Percentiles rank a stretch among this genome's conserved stretches.
Evolutionary conservation across 2,329 filamentous ascomycete genomes (phyloP).

Genomic region (Xylaria sp.): DNA sequence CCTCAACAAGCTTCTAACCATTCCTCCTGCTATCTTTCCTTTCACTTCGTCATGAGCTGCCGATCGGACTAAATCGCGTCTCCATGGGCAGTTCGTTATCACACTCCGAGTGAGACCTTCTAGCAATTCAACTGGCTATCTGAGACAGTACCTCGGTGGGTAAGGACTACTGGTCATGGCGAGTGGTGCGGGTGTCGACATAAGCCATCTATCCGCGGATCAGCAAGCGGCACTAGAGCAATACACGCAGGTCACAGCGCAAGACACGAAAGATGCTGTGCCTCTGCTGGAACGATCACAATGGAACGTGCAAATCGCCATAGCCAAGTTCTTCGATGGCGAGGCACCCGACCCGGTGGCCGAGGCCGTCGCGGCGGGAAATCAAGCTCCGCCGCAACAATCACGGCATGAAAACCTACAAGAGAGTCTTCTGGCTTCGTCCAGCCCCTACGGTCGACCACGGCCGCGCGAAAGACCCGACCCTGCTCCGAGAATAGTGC

Average conservation of each 20-base stretch:
- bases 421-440: slow-evolving; percentile 62
- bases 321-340: slow-evolving; percentile 97
- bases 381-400: slow-evolving; percentile 69
- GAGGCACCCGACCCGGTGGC: slow-evolving; percentile 85
- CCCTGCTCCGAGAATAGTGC: slow-evolving; percentile 86
- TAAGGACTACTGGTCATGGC: slow-evolving; percentile 52
- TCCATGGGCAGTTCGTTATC: slow-evolving; percentile 18
- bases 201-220: slow-evolving; percentile 75
- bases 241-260: slow-evolving; percentile 87
- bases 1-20: background rate
- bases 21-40: background rate
- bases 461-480: slow-evolving; percentile 59
- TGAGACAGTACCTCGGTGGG: slow-evolving; percentile 23
- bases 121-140: slow-evolving; percentile 6
- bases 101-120: background rate
- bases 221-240: slow-evolving; percentile 90
- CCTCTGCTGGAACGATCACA: slow-evolving; percentile 85
- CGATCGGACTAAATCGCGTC: background rate
- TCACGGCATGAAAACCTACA: slow-evolving; percentile 79
- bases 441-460: slow-evolving; percentile 50
- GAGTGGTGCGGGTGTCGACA: slow-evolving; percentile 63
- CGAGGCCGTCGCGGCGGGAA: slow-evolving; percentile 75
- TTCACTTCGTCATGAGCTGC: background rate
- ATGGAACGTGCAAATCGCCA: slow-evolving; percentile 98
- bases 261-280: slow-evolving; percentile 79